Conservation (phyloP, 176 grass and related monocot genomes). For the Carex myosuroides region DNA sequence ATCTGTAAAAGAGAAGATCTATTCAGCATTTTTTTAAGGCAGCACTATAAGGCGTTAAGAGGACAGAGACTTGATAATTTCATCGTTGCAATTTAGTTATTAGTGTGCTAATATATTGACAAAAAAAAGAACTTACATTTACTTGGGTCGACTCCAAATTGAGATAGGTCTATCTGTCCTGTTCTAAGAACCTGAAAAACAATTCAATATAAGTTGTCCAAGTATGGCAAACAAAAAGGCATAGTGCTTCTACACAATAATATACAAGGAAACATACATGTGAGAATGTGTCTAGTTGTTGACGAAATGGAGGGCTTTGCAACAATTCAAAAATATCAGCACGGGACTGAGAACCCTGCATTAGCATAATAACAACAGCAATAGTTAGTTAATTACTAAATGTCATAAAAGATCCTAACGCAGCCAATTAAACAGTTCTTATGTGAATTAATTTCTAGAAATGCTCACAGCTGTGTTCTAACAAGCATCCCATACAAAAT, state of each 20-base stretch:
- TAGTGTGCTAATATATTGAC: neutral
- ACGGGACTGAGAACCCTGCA: constrained; percentile 66
- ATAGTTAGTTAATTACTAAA: neutral
- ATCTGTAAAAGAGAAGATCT: constrained; percentile 34
- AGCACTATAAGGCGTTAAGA: neutral
- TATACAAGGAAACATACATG: constrained; percentile 44
- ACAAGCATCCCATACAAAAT: neutral
- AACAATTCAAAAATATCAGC: constrained; percentile 83
- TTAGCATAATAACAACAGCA: constrained; percentile 24
- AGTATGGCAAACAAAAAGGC: constrained; percentile 8
- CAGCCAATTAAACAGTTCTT: neutral
- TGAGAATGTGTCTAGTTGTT: constrained; percentile 90
- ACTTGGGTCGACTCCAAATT: constrained; percentile 86
- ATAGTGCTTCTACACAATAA: neutral
- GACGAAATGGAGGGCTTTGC: constrained; percentile 84
- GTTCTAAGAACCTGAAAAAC: constrained; percentile 62
- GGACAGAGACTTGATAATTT: neutral
- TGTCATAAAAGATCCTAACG: neutral
- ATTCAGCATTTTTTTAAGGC: neutral
- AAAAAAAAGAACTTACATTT: constrained; percentile 55
- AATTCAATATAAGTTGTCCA: constrained; percentile 26
- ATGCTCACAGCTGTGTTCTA: neutral
- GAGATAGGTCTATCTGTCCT: constrained; percentile 81
- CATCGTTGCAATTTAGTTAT: neutral
- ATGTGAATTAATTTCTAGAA: neutral